Evolutionary conservation across 306 rosid species (phyloP).

Genomic region (Vigna unguiculata): DNA sequence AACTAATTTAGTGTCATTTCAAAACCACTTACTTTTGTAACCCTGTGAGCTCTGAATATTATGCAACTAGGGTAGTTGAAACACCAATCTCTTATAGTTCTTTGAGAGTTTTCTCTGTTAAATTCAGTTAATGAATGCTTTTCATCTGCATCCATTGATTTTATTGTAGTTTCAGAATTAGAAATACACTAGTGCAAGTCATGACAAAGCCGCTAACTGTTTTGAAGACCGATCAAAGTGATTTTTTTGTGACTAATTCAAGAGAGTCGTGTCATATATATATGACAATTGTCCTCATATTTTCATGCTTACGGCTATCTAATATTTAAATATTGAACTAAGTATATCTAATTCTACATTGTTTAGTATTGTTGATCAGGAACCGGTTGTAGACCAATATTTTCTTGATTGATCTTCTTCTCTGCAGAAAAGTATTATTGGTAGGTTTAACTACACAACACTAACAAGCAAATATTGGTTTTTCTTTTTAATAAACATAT

Average conservation of each 20-base stretch:
- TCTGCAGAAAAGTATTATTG: background rate
- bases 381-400: background rate
- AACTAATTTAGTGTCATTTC: background rate
- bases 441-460: background rate
- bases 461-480: too few species aligned
- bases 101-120: too few species aligned
- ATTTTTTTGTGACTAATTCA: constrained; percentile 21
- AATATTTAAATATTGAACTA: background rate
- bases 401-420: background rate
- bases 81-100: too few species aligned
- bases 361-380: background rate
- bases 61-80: background rate
- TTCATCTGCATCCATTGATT: constrained; percentile 83
- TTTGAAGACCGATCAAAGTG: constrained; percentile 73
- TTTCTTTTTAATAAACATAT: too few species aligned
- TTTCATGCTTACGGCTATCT: too few species aligned
- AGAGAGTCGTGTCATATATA: background rate
- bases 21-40: background rate
- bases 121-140: constrained; percentile 65
- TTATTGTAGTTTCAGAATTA: constrained; percentile 75
- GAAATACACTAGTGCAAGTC: constrained; percentile 62
- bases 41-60: background rate
- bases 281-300: background rate
- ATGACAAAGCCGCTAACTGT: constrained; percentile 62
- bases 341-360: background rate